These are phyloP conservation scores for Acacia confusa DNA, from an alignment of 306 rosid genomes.

Conservation along the genomic window DNA sequence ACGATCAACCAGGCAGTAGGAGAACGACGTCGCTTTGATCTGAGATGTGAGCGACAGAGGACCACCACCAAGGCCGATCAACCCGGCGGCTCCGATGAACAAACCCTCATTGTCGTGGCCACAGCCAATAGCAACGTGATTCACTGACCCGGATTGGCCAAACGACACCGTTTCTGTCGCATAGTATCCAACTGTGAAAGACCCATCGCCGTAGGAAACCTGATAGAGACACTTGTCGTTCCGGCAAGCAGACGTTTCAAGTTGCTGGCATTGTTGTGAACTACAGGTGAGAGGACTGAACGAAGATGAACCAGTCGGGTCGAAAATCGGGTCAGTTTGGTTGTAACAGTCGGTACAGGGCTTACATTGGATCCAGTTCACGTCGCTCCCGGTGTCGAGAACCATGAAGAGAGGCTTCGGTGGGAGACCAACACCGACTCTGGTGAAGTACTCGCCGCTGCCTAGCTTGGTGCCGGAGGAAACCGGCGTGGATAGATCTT, in stretches of 20 bases:
- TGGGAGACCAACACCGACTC: slow-evolving; percentile 61
- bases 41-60: slow-evolving; percentile 46
- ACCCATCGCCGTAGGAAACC: slow-evolving; percentile 64
- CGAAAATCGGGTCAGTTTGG: slow-evolving; percentile 62
- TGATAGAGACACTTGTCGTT: slow-evolving; percentile 47
- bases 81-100: slow-evolving; percentile 58
- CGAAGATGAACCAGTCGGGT: slow-evolving; percentile 51
- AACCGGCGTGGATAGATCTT: slow-evolving; percentile 50
- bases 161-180: slow-evolving; percentile 62
- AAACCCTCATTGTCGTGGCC: slow-evolving; percentile 66
- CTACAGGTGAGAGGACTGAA: slow-evolving; percentile 42
- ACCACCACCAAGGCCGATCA: slow-evolving; percentile 71
- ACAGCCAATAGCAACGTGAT: slow-evolving; percentile 53
- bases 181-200: slow-evolving; percentile 51
- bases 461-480: slow-evolving; percentile 47
- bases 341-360: slow-evolving; percentile 67
- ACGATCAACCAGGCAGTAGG: slow-evolving; percentile 70
- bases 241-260: slow-evolving; percentile 36
- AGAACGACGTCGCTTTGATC: slow-evolving; percentile 58
- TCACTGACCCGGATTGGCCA: slow-evolving; percentile 41
- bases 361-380: slow-evolving; percentile 76
- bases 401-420: slow-evolving; percentile 47
- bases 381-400: slow-evolving; percentile 70
- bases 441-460: slow-evolving; percentile 68
- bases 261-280: slow-evolving; percentile 39